Base-by-base conservation (phyloP, 2,329 filamentous ascomycete species). In the Colletotrichum cordylinicola region DNA sequence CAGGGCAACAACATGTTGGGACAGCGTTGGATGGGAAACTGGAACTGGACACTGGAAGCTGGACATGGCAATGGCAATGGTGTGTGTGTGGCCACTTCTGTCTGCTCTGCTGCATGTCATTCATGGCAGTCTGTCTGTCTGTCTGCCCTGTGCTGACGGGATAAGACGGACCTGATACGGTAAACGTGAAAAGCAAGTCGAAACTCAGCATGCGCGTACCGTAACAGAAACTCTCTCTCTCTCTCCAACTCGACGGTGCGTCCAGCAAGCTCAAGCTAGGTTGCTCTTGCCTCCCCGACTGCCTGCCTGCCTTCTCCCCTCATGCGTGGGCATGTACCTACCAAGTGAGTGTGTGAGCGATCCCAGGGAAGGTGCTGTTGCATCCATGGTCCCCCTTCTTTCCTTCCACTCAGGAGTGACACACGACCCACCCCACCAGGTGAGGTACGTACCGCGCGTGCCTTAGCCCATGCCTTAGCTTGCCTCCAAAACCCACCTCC, bases 401-500 rank as follows among this genome's bases (percentile, higher is more conserved):
- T 39, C 67, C 24, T 48, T n/a, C 29, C 35, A 29, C 35, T 15
- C 18, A 29, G 35, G 18, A 33, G 29, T 56, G 70, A 55, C 66
- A 55, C 56, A n/a, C 56, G 33, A 68, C 55, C 39, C 64, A 68
- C 70, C 62, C 56, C 70, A 64, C 70, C 70, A 35, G 70, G 31
- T 70, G 12, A 16, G 73, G 52, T 73, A 73, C 70, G 73, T 75
- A 73, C 43, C 70, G 58, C 43, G 29, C 21, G 56, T 68, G 64
- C 56, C 56, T 56, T 72, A 64, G 73, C 69, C 62, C 62, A 60
- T 61, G 52, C 73, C 55, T 71, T 73, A 68, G 70, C 58, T 73
- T 24, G 70, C 43, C 56, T 68, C 64, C 64, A 68, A 75, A 73
- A 75, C 62, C 72, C 70, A 75, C 70, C 70, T 73, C 73, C 73